Base-by-base conservation (phyloP, 805 yeast genomes). In the Hanseniaspora singularis region DNA sequence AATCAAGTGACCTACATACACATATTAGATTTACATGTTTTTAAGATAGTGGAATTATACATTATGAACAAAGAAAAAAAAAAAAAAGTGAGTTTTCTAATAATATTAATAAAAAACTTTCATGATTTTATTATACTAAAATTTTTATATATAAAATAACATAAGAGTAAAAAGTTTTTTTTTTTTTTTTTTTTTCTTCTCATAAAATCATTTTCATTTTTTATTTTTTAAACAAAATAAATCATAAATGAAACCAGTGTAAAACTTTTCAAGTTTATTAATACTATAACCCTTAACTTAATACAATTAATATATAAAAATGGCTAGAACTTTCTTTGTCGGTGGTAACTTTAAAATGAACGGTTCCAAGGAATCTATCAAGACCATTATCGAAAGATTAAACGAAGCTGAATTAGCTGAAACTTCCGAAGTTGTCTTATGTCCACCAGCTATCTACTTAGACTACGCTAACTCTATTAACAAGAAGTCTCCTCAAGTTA, bases 301-400 rank as follows among this genome's bases (percentile, higher is more conserved):
- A n/a, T n/a, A n/a, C n/a, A n/a, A n/a, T n/a, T n/a, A n/a, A 52
- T 39, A 30, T 14, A 24, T 38, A n/a, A 48, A 56, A 57, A 62
- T 63, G 94, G 79, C 94, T 65, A 83, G 95, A 71, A 76, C 74
- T 68, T 92, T 89, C 73, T 88, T 92, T 68, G 95, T 92, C 64
- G 98, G 98, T 60, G 98, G 98, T 63, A 92, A 92, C 87, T 89
- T 92, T 78, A 92, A 92, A 71, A 81, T 92, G 85, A 92, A 92
- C 77, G 98, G 98, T 65, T 71, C 94, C 64, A 80, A 79, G 70
- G 76, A 74, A 59, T 81, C 92, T 58, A 83, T 92, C 67, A 76
- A 77, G 66, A 69, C 76, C 57, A 88, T 92, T 63, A 81, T 89
- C 53, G 88, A 78, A 54, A 72, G 78, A 70, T 76, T 92, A 64